Evolutionary conservation across 331 rosid genomes (phyloP), one percentile per base, ranked within the genome.

Genomic region (Acacia concinna): DNA sequence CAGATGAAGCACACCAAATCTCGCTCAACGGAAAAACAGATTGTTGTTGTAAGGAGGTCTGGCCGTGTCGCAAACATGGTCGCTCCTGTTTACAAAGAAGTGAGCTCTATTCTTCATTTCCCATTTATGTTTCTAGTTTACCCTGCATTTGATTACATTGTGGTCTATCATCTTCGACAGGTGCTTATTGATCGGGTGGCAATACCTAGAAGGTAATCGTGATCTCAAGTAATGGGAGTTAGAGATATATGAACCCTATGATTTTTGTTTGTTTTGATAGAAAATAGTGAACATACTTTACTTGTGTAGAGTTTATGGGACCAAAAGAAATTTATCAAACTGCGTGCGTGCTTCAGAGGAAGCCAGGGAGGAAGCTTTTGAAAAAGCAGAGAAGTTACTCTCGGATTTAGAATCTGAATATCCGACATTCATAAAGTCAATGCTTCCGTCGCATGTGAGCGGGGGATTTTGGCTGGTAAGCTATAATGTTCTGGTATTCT

Each of bases 381-480:
- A 81, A 63, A 90, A 79, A 73, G 98, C 98, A 13, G 89, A 92
- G 35, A 70, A 82, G 49, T 78, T 89, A 4, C 69, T 74, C 63
- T 82, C 78, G 3, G 84, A 66, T 73, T 82, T 94, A 60, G 87
- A 86, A 14, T 78, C 90, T 6, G 21, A 71, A 14, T 73, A 76
- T 76, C 98, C 97, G 0, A 41, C 52, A 23, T 89, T 92, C 66
- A 54, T 88, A 1, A 94, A 88, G 79, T 5, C 98, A 67, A 94
- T 94, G 97, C 97, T 94, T 27, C 97, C 73, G 65, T 92, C 98
- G 4, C 97, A 92, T 82, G 85, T 94, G 8, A 88, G 88, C 44
- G 98, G 98, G 32, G 97, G 97, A 47, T 94, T 90, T 71, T 92
- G 98, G 98, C 93, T 92, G 94, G 97, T 94, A 88, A 66, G 94